These are phyloP conservation scores for Mycena belliarum DNA, from an alignment of 768 basidiomycete species.

Conservation along the genomic window DNA sequence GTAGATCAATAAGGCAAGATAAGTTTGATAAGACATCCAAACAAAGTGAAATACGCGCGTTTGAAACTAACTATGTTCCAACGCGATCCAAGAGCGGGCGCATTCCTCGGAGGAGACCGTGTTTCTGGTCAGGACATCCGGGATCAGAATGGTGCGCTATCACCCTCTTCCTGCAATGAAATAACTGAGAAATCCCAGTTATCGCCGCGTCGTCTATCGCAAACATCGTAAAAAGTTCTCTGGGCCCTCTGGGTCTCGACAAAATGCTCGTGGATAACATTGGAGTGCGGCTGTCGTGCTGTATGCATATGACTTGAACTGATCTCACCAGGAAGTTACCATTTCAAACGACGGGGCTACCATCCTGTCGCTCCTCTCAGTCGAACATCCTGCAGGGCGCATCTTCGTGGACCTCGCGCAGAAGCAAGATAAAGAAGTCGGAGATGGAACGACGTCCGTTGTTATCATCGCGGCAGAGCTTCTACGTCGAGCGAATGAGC, in stretches of 20 bases:
- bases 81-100: slow-evolving; percentile 89
- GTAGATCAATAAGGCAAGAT: neutral
- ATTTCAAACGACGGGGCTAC: slow-evolving; percentile 99
- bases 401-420: slow-evolving; percentile 98
- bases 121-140: slow-evolving; percentile 94
- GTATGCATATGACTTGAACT: neutral
- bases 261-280: slow-evolving; percentile 99
- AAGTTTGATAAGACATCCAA: slow-evolving; percentile 8
- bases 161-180: neutral
- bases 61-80: slow-evolving; percentile 61
- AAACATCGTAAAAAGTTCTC: slow-evolving; percentile 94
- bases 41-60: slow-evolving; percentile 16
- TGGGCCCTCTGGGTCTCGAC: slow-evolving; percentile 93
- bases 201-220: slow-evolving; percentile 95
- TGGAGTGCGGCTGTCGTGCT: slow-evolving; percentile 61
- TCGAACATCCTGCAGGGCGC: slow-evolving; percentile 95
- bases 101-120: slow-evolving; percentile 92
- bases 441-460: slow-evolving; percentile 98
- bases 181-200: slow-evolving; percentile 49
- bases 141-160: slow-evolving; percentile 88
- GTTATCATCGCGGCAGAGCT: slow-evolving; percentile 98
- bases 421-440: slow-evolving; percentile 99
- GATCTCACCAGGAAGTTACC: slow-evolving; percentile 81
- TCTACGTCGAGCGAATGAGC: slow-evolving; percentile 92
- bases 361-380: slow-evolving; percentile 90